These are phyloP conservation scores for Pugionium cornutum DNA, from an alignment of 345 rosid genomes.

Conservation along the genomic window DNA sequence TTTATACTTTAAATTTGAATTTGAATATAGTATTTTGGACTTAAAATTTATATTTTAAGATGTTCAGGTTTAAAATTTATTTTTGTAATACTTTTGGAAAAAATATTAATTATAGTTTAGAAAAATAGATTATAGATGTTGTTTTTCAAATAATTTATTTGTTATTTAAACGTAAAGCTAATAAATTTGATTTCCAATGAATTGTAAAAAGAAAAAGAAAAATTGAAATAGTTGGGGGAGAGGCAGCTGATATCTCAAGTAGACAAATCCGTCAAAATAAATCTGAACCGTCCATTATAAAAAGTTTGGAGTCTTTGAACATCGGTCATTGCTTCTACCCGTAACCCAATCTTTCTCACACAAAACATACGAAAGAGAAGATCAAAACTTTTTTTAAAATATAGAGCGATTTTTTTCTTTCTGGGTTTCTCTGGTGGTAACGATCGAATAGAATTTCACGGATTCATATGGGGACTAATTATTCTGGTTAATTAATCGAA, in stretches of 20 bases:
- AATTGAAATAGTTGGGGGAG: not conserved
- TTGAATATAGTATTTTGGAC: too few species aligned
- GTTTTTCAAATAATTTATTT: too few species aligned
- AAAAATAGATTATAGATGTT: too few species aligned
- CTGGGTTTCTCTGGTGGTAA: slow-evolving; percentile 13
- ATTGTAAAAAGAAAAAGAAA: not conserved
- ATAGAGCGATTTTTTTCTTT: not conserved
- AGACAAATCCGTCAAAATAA: slow-evolving; percentile 33
- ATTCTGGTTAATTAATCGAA: slow-evolving; percentile 7
- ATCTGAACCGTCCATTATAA: slow-evolving; percentile 41
- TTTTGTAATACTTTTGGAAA: too few species aligned
- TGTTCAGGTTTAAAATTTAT: too few species aligned
- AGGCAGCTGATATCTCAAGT: slow-evolving; percentile 37
- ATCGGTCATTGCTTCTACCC: slow-evolving; percentile 45
- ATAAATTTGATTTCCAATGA: not conserved
- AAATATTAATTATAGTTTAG: too few species aligned
- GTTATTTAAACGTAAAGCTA: not conserved
- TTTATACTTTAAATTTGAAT: too few species aligned
- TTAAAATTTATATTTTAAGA: too few species aligned
- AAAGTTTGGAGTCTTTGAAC: slow-evolving; percentile 41
- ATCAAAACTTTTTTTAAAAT: not conserved
- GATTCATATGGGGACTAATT: not conserved
- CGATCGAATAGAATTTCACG: slow-evolving; percentile 31
- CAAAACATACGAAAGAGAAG: not conserved
- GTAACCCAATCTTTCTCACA: slow-evolving; percentile 21